Percentiles rank a stretch among this genome's conserved stretches.
phyloP scores from a whole-genome alignment of 1,284 basidiomycete species.

The Puccinia coronata region DNA sequence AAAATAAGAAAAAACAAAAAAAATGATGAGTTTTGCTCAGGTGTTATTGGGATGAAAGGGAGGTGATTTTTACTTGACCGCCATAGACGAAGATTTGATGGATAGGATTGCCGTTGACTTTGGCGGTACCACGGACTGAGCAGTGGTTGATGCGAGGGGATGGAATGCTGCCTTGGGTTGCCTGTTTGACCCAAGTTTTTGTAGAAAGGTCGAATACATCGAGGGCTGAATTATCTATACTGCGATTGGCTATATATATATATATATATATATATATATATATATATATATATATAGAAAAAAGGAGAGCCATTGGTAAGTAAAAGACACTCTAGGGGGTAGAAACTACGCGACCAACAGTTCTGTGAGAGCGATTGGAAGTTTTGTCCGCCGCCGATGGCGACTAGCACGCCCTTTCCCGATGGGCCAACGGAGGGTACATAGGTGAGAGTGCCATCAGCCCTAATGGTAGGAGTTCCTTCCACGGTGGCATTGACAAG shows the following conservation, averaged over 20 bases:
- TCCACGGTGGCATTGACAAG: constrained; percentile 52
- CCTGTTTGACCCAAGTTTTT: constrained; percentile 54
- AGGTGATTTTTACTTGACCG: constrained; percentile 50
- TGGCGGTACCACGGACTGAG: constrained; percentile 53
- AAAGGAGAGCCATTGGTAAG: not conserved
- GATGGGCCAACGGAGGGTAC: constrained; percentile 52
- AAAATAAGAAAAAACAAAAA: not conserved
- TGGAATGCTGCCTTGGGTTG: constrained; percentile 52
- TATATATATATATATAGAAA: too few species aligned
- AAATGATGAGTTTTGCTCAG: not conserved
- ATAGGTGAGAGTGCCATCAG: constrained; percentile 54
- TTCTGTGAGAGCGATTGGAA: constrained; percentile 42
- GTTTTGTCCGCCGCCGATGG: constrained; percentile 55
- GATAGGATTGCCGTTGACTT: constrained; percentile 53
- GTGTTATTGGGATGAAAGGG: not conserved
- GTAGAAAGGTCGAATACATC: constrained; percentile 55
- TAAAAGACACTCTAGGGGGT: too few species aligned
- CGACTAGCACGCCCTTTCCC: constrained; percentile 53
- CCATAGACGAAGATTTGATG: constrained; percentile 55
- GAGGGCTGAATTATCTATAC: constrained; percentile 53
- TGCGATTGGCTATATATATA: constrained; percentile 48
- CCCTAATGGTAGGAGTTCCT: constrained; percentile 53
- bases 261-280: too few species aligned
- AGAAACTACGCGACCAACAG: constrained; percentile 26
- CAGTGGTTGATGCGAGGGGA: constrained; percentile 55